Conservation (phyloP, 1,139 yeast species). For the Pichia sp. region DNA sequence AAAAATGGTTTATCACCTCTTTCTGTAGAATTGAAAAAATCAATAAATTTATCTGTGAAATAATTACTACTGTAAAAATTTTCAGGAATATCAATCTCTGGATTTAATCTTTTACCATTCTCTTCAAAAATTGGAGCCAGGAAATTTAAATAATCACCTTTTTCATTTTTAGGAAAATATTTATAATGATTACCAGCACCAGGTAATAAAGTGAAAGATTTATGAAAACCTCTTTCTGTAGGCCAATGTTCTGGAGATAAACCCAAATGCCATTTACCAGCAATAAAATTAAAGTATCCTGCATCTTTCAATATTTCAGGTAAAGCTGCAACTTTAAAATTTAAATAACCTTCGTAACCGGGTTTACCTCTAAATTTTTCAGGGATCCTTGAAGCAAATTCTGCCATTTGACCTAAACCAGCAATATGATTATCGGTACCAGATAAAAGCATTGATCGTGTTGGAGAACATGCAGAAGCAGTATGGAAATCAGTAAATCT, state of each 20-base stretch:
- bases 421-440: conserved; percentile 61
- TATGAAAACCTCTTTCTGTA: conserved; percentile 44
- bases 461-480: conserved; percentile 62
- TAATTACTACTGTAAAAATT: conserved; percentile 42
- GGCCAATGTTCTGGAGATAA: conserved; percentile 47
- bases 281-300: conserved; percentile 44
- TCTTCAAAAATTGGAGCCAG: conserved; percentile 36
- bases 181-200: conserved; percentile 57
- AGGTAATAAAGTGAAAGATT: conserved; percentile 45
- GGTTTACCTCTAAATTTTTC: conserved; percentile 40
- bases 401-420: conserved; percentile 57
- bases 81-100: conserved; percentile 36
- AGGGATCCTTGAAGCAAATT: conserved; percentile 36
- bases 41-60: conserved; percentile 41
- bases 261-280: conserved; percentile 60
- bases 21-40: conserved; percentile 31
- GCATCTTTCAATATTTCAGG: conserved; percentile 46
- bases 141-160: conserved; percentile 26
- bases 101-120: conserved; percentile 34
- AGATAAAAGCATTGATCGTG: conserved; percentile 54
- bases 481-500: conserved; percentile 55
- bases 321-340: conserved; percentile 46
- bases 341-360: conserved; percentile 53
- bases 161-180: conserved; percentile 36
- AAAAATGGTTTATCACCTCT: conserved; percentile 44